Percentiles rank a stretch among this genome's conserved stretches.
Conservation (phyloP, 163 green algal species). For the Chlamydomonas reinhardtii region DNA sequence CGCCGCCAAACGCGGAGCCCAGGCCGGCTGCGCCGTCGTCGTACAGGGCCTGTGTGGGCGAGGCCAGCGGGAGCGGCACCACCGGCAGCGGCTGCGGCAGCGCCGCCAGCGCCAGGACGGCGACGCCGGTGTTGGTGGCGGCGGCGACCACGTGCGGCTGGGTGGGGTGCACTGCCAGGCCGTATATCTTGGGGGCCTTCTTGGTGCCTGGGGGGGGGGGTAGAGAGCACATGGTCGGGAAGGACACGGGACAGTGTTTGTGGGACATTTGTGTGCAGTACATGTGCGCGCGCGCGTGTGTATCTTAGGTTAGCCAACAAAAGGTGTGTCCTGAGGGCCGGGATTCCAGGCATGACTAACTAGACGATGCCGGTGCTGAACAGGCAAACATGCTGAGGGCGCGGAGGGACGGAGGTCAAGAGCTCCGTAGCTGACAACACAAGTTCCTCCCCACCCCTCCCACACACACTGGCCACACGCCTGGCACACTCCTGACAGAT, state of each 20-base stretch:
- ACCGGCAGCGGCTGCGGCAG: conserved; percentile 54
- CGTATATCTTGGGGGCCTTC: conserved; percentile 77
- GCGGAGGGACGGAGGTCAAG: too few species aligned
- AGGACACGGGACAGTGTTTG: neutral
- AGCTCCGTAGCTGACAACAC: too few species aligned
- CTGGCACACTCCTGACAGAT: too few species aligned
- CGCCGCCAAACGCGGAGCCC: conserved; percentile 8
- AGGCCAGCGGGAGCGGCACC: conserved; percentile 57
- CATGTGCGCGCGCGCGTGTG: too few species aligned
- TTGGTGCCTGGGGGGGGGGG: conserved; percentile 62
- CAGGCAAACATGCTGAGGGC: too few species aligned
- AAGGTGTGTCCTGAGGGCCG: too few species aligned
- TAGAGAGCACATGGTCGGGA: neutral
- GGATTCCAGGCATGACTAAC: too few species aligned
- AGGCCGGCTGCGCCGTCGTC: conserved; percentile 18
- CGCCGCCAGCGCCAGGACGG: conserved; percentile 63
- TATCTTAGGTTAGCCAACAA: too few species aligned
- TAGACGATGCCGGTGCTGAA: too few species aligned
- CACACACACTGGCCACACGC: too few species aligned
- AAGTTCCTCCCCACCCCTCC: too few species aligned
- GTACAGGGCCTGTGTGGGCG: conserved; percentile 23
- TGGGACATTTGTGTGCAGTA: too few species aligned
- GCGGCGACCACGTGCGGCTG: conserved; percentile 66
- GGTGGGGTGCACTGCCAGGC: conserved; percentile 66
- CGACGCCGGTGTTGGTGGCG: conserved; percentile 74